Base-by-base conservation (phyloP, 1,284 basidiomycete genomes). In the Rhodotorula sp. region DNA sequence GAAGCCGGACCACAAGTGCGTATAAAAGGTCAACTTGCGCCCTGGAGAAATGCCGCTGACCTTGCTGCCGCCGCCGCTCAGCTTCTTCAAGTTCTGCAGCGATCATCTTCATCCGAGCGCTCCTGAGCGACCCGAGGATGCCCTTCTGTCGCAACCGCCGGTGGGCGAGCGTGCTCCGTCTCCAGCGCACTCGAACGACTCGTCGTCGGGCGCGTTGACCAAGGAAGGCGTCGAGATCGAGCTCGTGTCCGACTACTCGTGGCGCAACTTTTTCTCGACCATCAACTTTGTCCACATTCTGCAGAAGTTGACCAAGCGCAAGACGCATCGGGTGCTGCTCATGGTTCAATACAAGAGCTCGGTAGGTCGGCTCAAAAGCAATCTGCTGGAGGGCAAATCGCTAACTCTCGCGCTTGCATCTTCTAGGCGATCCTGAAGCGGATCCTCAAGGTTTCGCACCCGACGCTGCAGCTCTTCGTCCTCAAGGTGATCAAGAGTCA, bases 241-340 rank as follows among this genome's bases (percentile, higher is more conserved):
- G 78, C 84, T 96, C 78, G 85, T 98, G 66, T 90, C 89, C 26
- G 93, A 97, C 61, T 99, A 92, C 81, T 96, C 93, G 7, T 99
- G 95, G 94, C 84, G 96, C 66, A 99, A 99, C 82, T 97, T 99
- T 81, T 99, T 98, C 82, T 88, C 93, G 15, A 89, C 89, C n/a
- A 95, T 98, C 82, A 98, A 98, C 81, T 97, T 98, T 79, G 91
- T 95, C 37, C 94, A 94, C 80, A 92, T 99, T 74, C 89, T 99
- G 86, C 96, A 99, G 80, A 98, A 98, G 82, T 81, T 99, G 73
- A 95, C 94, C 3, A 99, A 99, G 82, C 88, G 91, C 76, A 89
- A 94, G 55, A 91, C 92, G 14, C 94, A 98, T 80, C 86, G 96
- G 30, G 96, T 99, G 73, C 89, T 92, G 83, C 89, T 99, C 86